Evolutionary conservation across 192 early-diverging fungal species (phyloP).

Genomic region (Pilobolus umbonatus): DNA sequence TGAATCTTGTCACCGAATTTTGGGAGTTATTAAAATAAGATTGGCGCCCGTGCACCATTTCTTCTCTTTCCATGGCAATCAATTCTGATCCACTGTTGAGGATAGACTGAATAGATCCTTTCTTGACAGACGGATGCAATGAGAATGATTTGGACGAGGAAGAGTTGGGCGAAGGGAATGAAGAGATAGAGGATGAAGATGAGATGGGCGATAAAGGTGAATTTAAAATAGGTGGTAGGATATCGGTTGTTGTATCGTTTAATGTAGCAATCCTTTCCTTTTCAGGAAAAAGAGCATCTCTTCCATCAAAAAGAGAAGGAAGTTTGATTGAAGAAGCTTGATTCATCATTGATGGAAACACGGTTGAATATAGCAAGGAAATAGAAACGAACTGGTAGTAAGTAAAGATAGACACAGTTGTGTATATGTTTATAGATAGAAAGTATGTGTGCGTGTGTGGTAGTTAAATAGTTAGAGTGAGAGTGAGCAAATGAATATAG

Average conservation of each 20-base stretch:
- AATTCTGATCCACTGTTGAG: slow-evolving; percentile 20
- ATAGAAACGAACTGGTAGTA: no score
- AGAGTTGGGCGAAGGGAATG: slow-evolving; percentile 5
- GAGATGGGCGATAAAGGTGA: not conserved
- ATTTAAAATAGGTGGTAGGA: not conserved
- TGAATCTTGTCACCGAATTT: not conserved
- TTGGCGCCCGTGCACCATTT: not conserved
- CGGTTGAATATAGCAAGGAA: no score
- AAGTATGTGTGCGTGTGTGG: no score
- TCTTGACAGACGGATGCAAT: not conserved
- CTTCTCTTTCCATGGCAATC: slow-evolving; percentile 12
- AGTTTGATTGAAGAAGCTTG: not conserved
- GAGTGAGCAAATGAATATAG: no score
- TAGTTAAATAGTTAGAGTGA: no score
- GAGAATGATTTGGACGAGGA: not conserved
- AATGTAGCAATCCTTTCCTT: not conserved
- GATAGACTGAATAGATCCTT: slow-evolving; percentile 26
- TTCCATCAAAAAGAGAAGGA: not conserved
- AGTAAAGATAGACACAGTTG: no score
- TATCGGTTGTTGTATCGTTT: not conserved
- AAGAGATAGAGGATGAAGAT: slow-evolving; percentile 3
- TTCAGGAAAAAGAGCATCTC: not conserved
- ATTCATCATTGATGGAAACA: no score
- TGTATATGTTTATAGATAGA: no score
- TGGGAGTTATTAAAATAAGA: slow-evolving; percentile 15